Base-by-base conservation (phyloP, 768 basidiomycete genomes). In the Mycena alexandri region DNA sequence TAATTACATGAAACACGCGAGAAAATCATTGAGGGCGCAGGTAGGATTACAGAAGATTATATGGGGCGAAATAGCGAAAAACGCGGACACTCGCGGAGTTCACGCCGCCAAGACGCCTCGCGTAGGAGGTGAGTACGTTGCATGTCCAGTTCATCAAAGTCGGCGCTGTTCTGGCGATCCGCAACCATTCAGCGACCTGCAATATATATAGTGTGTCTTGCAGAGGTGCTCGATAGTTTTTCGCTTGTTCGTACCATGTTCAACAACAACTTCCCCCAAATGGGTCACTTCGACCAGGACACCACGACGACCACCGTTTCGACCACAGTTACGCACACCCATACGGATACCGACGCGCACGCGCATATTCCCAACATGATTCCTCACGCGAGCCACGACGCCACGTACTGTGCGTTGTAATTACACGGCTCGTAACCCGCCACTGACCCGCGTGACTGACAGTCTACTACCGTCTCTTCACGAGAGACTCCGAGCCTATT, bases 401-500 rank as follows among this genome's bases (percentile, higher is more conserved):
- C 60, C 21, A 50, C 33, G 16, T 61, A 61, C 60, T 50, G 60
- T 61, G 60, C 60, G 60, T 52, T 19, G 48, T 24, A 36, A 38
- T 51, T 22, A 51, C 34, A 34, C 47, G 38, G 52, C 48, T 24
- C 38, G 42, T 52, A 52, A 52, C 52, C 52, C n/a, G n/a, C n/a
- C 48, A 52, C 38, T 61, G 48, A 41, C 48, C 21, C 47, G 24
- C 34, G 21, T 11, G 38, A 3, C 12, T 22, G n/a, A 24, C 50
- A 61, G 60, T 61, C 50, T 61, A 61, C 60, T 61, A 61, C 60
- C 60, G 60, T 33, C 33, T 61, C 50, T 51, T 21, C 50, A 61
- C 60, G 36, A 21, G 50, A 5, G 60, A 61, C 60, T 50, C 48
- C 34, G 60, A 61, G 21, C 60, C 60, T 21, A 17, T 61, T 11